Percentiles rank a stretch among this genome's conserved stretches.
phyloP scores from a whole-genome alignment of 176 grass and related monocot genomes.

The Oryza meyeriana region DNA sequence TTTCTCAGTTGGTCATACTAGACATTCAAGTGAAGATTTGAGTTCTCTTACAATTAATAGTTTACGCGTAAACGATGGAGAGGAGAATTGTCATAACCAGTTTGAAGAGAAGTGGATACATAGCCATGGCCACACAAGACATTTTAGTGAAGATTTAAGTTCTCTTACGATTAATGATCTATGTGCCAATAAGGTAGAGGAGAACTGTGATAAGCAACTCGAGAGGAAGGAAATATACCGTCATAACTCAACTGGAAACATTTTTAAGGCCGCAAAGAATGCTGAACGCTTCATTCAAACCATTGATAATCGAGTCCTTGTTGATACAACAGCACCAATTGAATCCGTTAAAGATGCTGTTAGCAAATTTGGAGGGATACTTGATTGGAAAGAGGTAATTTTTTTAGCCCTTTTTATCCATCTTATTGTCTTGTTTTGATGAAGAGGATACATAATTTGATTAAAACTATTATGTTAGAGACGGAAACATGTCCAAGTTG shows the following conservation, averaged over 20 bases:
- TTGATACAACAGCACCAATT: slow-evolving; percentile 73
- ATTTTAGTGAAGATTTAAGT: slow-evolving; percentile 45
- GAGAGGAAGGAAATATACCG: slow-evolving; percentile 28
- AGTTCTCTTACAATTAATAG: slow-evolving; percentile 38
- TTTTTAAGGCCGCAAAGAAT: slow-evolving; percentile 38
- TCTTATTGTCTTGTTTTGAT: background rate
- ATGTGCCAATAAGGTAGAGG: slow-evolving; percentile 19
- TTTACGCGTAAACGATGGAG: slow-evolving; percentile 17
- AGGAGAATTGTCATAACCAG: slow-evolving; percentile 10
- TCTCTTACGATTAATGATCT: slow-evolving; percentile 30
- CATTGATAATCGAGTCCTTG: slow-evolving; percentile 39
- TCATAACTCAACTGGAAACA: slow-evolving; percentile 37
- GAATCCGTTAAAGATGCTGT: slow-evolving; percentile 87
- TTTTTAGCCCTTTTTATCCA: background rate
- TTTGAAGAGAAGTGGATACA: slow-evolving; percentile 15
- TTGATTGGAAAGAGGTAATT: slow-evolving; percentile 80
- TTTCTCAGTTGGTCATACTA: slow-evolving; percentile 13
- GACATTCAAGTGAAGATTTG: slow-evolving; percentile 48
- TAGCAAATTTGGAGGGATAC: slow-evolving; percentile 80
- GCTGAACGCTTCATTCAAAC: slow-evolving; percentile 46
- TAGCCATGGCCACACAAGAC: slow-evolving; percentile 19
- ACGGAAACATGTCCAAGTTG: slow-evolving; percentile 48
- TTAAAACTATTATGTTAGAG: slow-evolving; percentile 41
- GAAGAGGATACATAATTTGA: background rate
- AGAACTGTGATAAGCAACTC: background rate